These are phyloP conservation scores for Talinum fruticosum DNA, from an alignment of 148 eudicot genomes.

Conservation along the genomic window DNA sequence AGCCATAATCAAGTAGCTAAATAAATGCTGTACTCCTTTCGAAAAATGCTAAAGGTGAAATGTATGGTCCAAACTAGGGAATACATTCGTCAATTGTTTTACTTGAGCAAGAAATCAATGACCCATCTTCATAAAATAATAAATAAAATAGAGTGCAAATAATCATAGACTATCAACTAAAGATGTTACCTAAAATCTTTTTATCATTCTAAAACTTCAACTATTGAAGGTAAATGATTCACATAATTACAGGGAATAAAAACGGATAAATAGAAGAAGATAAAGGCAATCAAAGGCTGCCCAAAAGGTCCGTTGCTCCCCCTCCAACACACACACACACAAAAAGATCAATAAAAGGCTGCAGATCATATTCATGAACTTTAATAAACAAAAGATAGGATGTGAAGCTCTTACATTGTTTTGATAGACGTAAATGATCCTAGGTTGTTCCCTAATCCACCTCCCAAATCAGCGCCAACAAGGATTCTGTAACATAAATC, in stretches of 20 bases:
- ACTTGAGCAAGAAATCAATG: not conserved
- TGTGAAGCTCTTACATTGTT: slow-evolving; percentile 47
- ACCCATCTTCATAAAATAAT: not conserved
- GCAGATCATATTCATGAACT: not conserved
- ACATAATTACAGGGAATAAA: not conserved
- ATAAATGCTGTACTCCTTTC: not conserved
- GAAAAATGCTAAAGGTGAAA: not conserved
- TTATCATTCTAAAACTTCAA: not conserved
- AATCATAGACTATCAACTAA: not conserved
- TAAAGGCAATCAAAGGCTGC: not conserved
- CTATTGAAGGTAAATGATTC: not conserved
- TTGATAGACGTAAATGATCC: slow-evolving; percentile 69
- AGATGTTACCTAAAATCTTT: not conserved
- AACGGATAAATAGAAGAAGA: not conserved
- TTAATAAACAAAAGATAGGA: slow-evolving; percentile 10
- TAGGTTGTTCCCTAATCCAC: slow-evolving; percentile 68
- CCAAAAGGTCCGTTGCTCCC: too few relatives aligned
- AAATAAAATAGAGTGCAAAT: not conserved
- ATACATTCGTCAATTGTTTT: not conserved
- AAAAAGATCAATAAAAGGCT: too few relatives aligned
- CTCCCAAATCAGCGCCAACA: slow-evolving; percentile 62
- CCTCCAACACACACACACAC: too few relatives aligned
- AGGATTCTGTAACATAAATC: slow-evolving; percentile 48
- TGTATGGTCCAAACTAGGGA: not conserved
- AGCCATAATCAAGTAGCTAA: not conserved